Evolutionary conservation across 768 basidiomycete species (phyloP), one percentile per base, ranked within the genome.

Genomic region (Mycena vulgaris): DNA sequence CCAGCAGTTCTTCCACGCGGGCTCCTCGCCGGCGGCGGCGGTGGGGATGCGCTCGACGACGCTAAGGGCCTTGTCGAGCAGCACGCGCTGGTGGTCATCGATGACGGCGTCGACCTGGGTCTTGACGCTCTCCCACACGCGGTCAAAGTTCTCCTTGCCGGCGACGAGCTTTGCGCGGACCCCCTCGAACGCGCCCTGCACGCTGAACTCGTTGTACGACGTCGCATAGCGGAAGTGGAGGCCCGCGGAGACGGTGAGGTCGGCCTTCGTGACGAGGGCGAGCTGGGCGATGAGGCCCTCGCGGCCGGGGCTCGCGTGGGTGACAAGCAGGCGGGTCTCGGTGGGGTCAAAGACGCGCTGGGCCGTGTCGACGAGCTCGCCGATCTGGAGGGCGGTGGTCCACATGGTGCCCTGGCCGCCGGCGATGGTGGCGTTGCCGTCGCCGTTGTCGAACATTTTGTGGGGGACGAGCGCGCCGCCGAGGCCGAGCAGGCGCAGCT

Each of bases 1-100:
- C 97, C 97, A 98, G 79, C 95, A 96, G 79, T 98, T 98, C 82
- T 98, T 99, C 98, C 98, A 99, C 0, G 95, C 92, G 4, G 93
- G 91, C 75, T 98, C 96, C 79, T 99, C 97, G 3, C 88, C 87
- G 3, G 88, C 85, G 11, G 87, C 84, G 1, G 87, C 84, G 10
- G 87, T 84, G 1, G 97, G 97, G 8, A 98, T 82, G 52, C 95
- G 89, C 74, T 94, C 93, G 37, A 95, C 86, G 37, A 98, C 95
- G 16, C 88, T 89, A 51, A 98, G 83, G 0, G 95, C 94, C 83
- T 98, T 98, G 81, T 96, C 92, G 28, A 99, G 86, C 23, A 97
- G 85, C 35, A 94, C 87, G 27, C 93, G 89, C 80, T 99, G 97
- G 70, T 95, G 86, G 5, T 96, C 95, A 77, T 96, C 96, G 79